Evolutionary conservation across 2,329 filamentous ascomycete species (phyloP), one percentile per base, ranked within the genome.

Genomic region (Aureobasidium sp.): DNA sequence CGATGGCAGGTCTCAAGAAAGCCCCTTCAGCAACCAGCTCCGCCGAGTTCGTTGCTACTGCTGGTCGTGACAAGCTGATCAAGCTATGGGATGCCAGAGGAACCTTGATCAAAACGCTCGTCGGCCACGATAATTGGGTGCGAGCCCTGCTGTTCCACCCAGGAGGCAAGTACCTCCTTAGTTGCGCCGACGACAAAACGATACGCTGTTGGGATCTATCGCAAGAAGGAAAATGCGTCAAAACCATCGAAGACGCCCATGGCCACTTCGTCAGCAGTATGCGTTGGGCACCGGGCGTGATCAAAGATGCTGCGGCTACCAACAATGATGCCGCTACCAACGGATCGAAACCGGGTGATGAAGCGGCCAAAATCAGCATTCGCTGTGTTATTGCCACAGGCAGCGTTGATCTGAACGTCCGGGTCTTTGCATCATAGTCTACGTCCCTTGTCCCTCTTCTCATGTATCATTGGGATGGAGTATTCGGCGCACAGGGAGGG

Each of bases 51-150:
- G 82, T 96, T 70, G 93, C 92, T 0, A 96, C 92, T 0, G 93
- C 90, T 10, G 88, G 88, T 9, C 81, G 93, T 71, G 93, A 96
- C 74, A 96, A 96, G 77, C 88, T 86, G 0, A 95, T 97, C 70
- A 87, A 86, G 68, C 76, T 97, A 7, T 96, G 92, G 90, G 90
- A 96, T 71, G 82, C 86, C 11, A 83, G 90, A 58, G 93, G 93
- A 33, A 90, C 87, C 11, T 84, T 90, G 64, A 85, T 96, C 70
- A 93, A 90, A 72, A 94, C 88, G 0, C 78, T 97, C 1, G 77
- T 85, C 0, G 93, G 93, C 1, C 93, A 96, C 71, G 92, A 96
- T 72, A 96, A 96, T 71, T 97, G 93, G 93, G 84, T 97, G 9
- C 85, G 90, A 33, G 88, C 83, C 0, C 74, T 96, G 6, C 85